Conservation (phyloP, 2,329 filamentous ascomycete species). For the Alternaria sp. region DNA sequence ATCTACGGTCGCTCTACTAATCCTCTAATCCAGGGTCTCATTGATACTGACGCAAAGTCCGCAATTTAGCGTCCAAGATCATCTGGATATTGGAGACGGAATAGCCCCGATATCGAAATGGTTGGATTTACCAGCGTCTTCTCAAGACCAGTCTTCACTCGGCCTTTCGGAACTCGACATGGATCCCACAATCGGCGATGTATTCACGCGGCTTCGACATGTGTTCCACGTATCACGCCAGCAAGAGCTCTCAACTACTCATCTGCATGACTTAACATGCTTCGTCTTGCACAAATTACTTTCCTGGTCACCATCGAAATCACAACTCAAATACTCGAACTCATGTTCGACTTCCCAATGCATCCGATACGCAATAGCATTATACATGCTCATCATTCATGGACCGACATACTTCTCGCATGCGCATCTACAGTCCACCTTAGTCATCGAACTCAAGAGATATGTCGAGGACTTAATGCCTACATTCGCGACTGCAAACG, state of each 20-base stretch:
- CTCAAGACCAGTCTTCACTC: conserved; percentile 9
- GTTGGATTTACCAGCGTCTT: conserved; percentile 42
- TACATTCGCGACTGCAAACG: background rate
- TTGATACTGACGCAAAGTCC: conserved; percentile 61
- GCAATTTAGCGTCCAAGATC: conserved; percentile 62
- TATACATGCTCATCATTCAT: conserved; percentile 63
- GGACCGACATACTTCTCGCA: conserved; percentile 65
- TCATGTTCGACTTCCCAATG: conserved; percentile 20
- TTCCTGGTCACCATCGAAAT: conserved; percentile 12
- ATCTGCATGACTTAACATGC: conserved; percentile 63
- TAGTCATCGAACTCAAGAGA: conserved; percentile 15
- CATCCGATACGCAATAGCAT: conserved; percentile 56
- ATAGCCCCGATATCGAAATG: conserved; percentile 59
- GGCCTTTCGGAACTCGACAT: conserved; percentile 34
- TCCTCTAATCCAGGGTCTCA: conserved; percentile 58
- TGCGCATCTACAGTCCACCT: conserved; percentile 28
- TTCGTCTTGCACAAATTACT: conserved; percentile 62
- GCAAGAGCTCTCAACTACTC: conserved; percentile 47
- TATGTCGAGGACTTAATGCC: conserved; percentile 7
- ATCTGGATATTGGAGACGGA: conserved; percentile 57
- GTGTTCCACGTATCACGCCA: conserved; percentile 50
- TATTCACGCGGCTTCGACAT: conserved; percentile 54
- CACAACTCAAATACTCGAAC: conserved; percentile 6
- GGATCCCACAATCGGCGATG: conserved; percentile 45
- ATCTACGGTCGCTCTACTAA: background rate